phyloP scores from a whole-genome alignment of 495 filamentous ascomycete genomes.

The Ramalina peruviana region DNA sequence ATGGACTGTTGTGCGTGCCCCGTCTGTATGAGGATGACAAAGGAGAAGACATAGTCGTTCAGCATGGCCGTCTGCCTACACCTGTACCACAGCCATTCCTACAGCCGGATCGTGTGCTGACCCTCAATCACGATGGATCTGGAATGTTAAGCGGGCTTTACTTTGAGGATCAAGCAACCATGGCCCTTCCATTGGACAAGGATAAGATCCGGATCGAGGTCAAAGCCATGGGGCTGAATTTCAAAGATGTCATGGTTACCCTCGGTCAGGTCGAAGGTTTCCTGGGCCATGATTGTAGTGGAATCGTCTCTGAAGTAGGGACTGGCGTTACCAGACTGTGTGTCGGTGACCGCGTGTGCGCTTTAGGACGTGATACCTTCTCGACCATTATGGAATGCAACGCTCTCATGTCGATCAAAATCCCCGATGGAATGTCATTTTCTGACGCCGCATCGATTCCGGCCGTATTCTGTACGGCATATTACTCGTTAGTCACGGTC shows the following conservation, averaged over 20 bases:
- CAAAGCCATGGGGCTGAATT: conserved; percentile 8
- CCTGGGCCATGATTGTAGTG: conserved; percentile 40
- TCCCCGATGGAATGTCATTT: conserved; percentile 28
- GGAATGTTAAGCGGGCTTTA: conserved; percentile 19
- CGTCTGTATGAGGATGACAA: not conserved
- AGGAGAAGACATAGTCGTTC: not conserved
- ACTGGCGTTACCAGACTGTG: conserved; percentile 10
- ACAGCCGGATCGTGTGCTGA: conserved; percentile 13
- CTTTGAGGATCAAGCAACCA: not conserved
- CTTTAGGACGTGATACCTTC: conserved; percentile 21
- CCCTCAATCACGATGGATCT: conserved; percentile 14
- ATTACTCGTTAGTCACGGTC: conserved; percentile 29
- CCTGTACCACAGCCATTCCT: not conserved
- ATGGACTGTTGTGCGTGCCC: conserved; percentile 5
- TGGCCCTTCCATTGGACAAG: not conserved
- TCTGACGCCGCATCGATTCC: conserved; percentile 36
- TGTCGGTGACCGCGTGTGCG: conserved; percentile 15
- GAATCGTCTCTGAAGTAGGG: conserved; percentile 37
- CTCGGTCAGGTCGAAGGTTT: conserved; percentile 23
- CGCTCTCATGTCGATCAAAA: not conserved
- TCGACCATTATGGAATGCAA: not conserved
- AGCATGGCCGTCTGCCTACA: not conserved
- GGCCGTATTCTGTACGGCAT: conserved; percentile 36
- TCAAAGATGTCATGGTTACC: conserved; percentile 25
- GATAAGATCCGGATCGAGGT: conserved; percentile 2